Evolutionary conservation across 257 asterid genomes (phyloP).

Genomic region (Solanum tarijense): DNA sequence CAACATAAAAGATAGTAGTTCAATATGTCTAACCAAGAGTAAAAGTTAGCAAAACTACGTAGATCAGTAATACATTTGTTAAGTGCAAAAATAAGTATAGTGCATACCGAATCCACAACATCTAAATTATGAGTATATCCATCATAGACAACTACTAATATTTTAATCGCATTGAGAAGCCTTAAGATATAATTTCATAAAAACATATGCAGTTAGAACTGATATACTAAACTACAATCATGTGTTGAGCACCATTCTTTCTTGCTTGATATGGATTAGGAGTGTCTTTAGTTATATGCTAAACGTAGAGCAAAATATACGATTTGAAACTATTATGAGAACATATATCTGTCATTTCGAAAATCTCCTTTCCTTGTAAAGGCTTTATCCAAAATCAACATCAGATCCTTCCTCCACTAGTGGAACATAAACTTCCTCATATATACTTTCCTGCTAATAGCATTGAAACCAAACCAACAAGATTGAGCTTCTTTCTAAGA

Average conservation of each 20-base stretch:
- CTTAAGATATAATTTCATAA: conserved; percentile 68
- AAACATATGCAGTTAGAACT: conserved; percentile 75
- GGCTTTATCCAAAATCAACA: conserved; percentile 80
- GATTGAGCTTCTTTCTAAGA: conserved; percentile 75
- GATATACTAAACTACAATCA: conserved; percentile 64
- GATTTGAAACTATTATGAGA: neutral
- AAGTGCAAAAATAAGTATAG: neutral
- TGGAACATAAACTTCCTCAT: conserved; percentile 80
- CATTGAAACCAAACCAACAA: conserved; percentile 47
- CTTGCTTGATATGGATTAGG: conserved; percentile 10
- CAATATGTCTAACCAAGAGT: neutral
- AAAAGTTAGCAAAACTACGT: neutral
- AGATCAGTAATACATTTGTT: neutral
- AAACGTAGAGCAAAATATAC: neutral
- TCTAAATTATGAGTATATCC: neutral
- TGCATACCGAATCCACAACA: neutral
- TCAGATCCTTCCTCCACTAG: conserved; percentile 54
- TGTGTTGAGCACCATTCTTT: conserved; percentile 5
- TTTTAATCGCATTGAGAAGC: conserved; percentile 75
- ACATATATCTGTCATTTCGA: conserved; percentile 50
- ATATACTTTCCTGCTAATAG: conserved; percentile 16
- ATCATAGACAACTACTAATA: conserved; percentile 16
- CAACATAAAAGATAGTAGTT: neutral
- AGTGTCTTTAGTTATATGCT: neutral
- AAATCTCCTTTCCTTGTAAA: conserved; percentile 57